Conservation (phyloP, 2,329 filamentous ascomycete genomes). For the Colletotrichum spinosum region DNA sequence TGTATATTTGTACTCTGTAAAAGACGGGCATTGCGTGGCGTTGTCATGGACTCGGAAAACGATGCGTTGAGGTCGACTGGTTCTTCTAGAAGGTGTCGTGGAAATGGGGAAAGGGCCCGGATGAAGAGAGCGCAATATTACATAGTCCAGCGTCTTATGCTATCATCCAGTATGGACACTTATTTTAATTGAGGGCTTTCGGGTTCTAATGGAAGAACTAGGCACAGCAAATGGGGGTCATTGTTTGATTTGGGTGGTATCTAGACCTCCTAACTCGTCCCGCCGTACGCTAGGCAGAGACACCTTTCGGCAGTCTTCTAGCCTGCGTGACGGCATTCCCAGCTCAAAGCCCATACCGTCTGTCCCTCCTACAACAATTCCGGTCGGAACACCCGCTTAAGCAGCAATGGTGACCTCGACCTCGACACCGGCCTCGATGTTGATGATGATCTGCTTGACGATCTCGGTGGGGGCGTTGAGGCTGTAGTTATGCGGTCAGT, state of each 20-base stretch:
- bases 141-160: too few species aligned
- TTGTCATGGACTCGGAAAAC: background rate
- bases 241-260: conserved; percentile 35
- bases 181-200: too few species aligned
- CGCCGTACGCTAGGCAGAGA: conserved; percentile 1
- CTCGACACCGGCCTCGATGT: conserved; percentile 94
- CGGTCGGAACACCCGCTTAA: conserved; percentile 56
- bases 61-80: too few species aligned
- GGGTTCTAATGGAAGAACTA: background rate
- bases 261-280: conserved; percentile 36
- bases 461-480: conserved; percentile 98
- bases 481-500: conserved; percentile 53
- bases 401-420: conserved; percentile 93
- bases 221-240: conserved; percentile 13
- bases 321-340: conserved; percentile 13
- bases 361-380: conserved; percentile 22
- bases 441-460: conserved; percentile 96
- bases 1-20: background rate
- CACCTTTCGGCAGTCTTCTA: conserved; percentile 20
- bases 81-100: too few species aligned
- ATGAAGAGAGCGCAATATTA: background rate
- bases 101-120: conserved; percentile 1
- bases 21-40: conserved; percentile 33
- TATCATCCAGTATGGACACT: too few species aligned
- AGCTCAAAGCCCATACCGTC: conserved; percentile 29